Conservation (phyloP, 768 basidiomycete genomes). For the Melanogaster broomeanus region DNA sequence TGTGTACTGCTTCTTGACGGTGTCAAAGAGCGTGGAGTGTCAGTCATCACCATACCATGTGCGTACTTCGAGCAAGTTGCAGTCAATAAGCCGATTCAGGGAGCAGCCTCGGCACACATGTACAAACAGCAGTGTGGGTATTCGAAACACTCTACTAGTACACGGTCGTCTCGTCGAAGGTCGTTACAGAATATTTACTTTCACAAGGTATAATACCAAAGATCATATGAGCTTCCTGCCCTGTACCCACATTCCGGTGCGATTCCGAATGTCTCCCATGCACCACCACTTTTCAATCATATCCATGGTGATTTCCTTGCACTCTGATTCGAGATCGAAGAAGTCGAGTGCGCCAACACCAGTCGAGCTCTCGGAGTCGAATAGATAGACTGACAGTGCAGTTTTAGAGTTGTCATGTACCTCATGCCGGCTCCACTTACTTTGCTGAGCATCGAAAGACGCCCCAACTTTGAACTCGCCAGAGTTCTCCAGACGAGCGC, state of each 20-base stretch:
- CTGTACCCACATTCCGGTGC: slow-evolving; percentile 74
- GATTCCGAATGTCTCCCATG: slow-evolving; percentile 69
- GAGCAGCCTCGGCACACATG: slow-evolving; percentile 11
- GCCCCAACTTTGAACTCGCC: slow-evolving; percentile 61
- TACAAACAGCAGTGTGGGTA: too few relatives aligned
- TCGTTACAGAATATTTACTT: too few relatives aligned
- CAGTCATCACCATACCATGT: slow-evolving; percentile 24
- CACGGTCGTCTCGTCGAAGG: too few relatives aligned
- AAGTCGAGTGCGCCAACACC: slow-evolving; percentile 74
- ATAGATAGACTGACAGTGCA: slow-evolving; percentile 43
- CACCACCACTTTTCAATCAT: slow-evolving; percentile 92
- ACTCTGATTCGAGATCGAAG: slow-evolving; percentile 43
- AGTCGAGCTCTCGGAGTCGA: slow-evolving; percentile 36
- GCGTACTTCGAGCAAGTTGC: slow-evolving; percentile 4
- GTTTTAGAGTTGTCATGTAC: neutral
- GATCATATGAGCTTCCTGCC: slow-evolving; percentile 38
- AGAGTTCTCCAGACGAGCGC: slow-evolving; percentile 58
- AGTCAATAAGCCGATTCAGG: neutral
- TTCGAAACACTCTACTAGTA: too few relatives aligned
- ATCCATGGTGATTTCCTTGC: slow-evolving; percentile 41
- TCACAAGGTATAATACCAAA: neutral
- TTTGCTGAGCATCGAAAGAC: slow-evolving; percentile 75
- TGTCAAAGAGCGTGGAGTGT: slow-evolving; percentile 28
- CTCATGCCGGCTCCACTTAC: slow-evolving; percentile 41
- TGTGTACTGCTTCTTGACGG: slow-evolving; percentile 42